Evolutionary conservation across 2,329 filamentous ascomycete genomes (phyloP), one percentile per base, ranked within the genome.

Genomic region (Colletotrichum spaethianum): DNA sequence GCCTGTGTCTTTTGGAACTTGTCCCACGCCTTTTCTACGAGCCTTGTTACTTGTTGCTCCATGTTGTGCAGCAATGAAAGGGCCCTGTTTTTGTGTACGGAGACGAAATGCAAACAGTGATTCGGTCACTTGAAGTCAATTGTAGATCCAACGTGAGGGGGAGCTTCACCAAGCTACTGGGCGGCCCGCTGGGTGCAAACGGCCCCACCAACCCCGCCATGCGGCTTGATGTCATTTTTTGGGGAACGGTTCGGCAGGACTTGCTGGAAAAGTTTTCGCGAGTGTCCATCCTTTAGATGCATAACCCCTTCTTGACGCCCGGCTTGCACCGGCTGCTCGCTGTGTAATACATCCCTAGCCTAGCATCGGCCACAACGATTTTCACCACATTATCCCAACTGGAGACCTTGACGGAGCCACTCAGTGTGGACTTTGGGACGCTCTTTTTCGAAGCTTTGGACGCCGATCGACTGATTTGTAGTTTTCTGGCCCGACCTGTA

Each of bases 21-120:
- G 85, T 86, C 83, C 93, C 93, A 96, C 72, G 88, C 88, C 83
- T 94, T 95, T 64, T 93, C 85, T 3, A 94, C 92, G 14, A 97
- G 86, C 36, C 87, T 86, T 31, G 87, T 80, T 16, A 97, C 89
- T 82, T 95, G 93, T n/a, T 89, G 88, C 62, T 97, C 93, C 94
- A 97, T 97, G 0, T 67, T 74, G 59, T 7, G 1, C 11, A 6
- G 6, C 12, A 3, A 11, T 6, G 9, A 4, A 20, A 36, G 31
- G 12, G n/a, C 12, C 14, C 9, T 44, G 8, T 46, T 4, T 28
- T 14, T 5, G 4, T 31, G 18, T 36, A 9, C 4, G 16, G 33
- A 12, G 20, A 4, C n/a, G 12, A 23, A 20, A 14, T 28, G 18
- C 57, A 42, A 46, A 18, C 20, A 5, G 18, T 6, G 33, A n/a